phyloP scores from a whole-genome alignment of 2,329 filamentous ascomycete genomes.

The Venturia aucupariae region DNA sequence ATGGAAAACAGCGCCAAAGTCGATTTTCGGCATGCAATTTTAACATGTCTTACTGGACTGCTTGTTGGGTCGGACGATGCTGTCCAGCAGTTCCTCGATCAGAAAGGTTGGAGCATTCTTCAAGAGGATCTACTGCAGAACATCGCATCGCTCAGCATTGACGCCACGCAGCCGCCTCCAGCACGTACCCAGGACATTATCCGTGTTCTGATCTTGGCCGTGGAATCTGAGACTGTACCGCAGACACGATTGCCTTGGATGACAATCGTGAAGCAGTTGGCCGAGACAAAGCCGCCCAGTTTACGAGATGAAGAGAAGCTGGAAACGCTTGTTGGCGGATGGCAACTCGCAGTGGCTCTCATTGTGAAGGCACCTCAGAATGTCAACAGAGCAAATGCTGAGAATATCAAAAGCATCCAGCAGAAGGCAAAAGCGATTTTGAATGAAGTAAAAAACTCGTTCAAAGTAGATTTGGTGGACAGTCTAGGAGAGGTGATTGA shows the following conservation, averaged over 20 bases:
- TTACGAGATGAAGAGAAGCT: not conserved
- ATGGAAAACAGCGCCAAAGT: constrained; percentile 18
- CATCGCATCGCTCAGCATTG: not conserved
- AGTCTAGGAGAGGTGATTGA: constrained; percentile 5
- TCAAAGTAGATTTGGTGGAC: not conserved
- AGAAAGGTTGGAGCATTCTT: constrained; percentile 12
- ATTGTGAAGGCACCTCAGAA: not conserved
- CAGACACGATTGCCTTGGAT: constrained; percentile 12
- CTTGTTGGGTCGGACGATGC: constrained; percentile 41
- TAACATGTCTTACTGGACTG: constrained; percentile 53
- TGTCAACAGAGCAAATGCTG: not conserved
- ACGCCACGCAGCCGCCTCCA: not conserved
- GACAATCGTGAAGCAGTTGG: constrained; percentile 4
- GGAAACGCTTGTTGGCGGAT: constrained; percentile 8
- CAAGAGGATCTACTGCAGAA: not conserved
- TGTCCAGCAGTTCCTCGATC: constrained; percentile 11
- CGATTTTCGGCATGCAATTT: constrained; percentile 31
- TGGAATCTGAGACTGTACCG: constrained; percentile 5
- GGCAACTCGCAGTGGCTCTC: constrained; percentile 8
- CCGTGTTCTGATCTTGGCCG: constrained; percentile 2
- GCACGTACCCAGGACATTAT: constrained; percentile 6
- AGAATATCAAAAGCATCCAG: not conserved
- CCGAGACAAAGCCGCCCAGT: not conserved
- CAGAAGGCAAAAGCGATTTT: not conserved
- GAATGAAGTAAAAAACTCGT: not conserved